Conservation (phyloP, 768 basidiomycete genomes). For the Suillus occidentalis region DNA sequence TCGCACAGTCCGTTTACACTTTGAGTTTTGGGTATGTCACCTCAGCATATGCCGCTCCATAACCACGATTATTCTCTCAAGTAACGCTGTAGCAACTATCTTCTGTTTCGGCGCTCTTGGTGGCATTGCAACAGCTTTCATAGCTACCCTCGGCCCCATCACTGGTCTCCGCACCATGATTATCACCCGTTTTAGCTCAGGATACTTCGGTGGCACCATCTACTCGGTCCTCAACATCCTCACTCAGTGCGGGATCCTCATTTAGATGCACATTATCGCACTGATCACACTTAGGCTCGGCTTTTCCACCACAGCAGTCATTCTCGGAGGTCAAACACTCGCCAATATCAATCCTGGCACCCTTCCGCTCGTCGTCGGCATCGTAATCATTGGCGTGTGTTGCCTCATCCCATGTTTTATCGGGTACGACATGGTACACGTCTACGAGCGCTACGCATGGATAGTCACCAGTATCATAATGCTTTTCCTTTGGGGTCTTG, state of each 20-base stretch:
- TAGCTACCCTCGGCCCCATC: slow-evolving; percentile 52
- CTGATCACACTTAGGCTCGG: slow-evolving; percentile 36
- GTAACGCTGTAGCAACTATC: slow-evolving; percentile 45
- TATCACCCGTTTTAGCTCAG: slow-evolving; percentile 47
- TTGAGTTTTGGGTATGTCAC: slow-evolving; percentile 44
- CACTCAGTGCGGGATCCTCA: slow-evolving; percentile 35
- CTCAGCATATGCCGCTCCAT: neutral
- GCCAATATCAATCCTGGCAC: slow-evolving; percentile 44
- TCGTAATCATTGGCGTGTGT: slow-evolving; percentile 45
- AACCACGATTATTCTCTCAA: slow-evolving; percentile 13
- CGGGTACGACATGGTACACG: slow-evolving; percentile 46
- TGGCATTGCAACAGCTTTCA: slow-evolving; percentile 43
- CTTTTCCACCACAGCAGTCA: slow-evolving; percentile 48
- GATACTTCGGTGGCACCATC: slow-evolving; percentile 48
- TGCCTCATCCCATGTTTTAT: slow-evolving; percentile 47
- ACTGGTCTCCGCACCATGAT: slow-evolving; percentile 59
- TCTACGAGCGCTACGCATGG: slow-evolving; percentile 60
- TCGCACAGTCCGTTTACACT: slow-evolving; percentile 49
- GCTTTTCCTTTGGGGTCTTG: slow-evolving; percentile 53
- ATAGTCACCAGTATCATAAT: slow-evolving; percentile 45
- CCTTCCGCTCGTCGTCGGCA: slow-evolving; percentile 47
- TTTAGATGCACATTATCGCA: neutral
- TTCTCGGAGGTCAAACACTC: slow-evolving; percentile 54
- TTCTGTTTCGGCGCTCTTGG: slow-evolving; percentile 49
- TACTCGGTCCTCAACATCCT: slow-evolving; percentile 56